phyloP scores from a whole-genome alignment of 1,139 yeast species.

The Candida smagusa region DNA sequence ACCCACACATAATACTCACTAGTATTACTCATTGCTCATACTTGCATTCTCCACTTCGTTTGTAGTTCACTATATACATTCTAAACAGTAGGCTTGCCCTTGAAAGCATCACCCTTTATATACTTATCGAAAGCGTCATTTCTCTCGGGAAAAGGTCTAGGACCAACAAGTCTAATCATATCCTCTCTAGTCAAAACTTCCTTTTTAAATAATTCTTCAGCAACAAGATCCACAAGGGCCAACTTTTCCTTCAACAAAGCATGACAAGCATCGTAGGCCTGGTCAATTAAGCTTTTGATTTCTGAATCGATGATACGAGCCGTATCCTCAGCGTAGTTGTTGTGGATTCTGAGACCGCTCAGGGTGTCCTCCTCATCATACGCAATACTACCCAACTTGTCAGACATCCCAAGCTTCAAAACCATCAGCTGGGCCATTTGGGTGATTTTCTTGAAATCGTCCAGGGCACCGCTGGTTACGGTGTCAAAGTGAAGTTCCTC shows the following conservation, averaged over 20 bases:
- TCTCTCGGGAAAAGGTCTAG: conserved; percentile 72
- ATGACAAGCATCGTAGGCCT: conserved; percentile 50
- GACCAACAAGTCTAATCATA: conserved; percentile 70
- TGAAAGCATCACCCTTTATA: conserved; percentile 45
- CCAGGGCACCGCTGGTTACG: conserved; percentile 81
- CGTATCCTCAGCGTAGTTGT: conserved; percentile 69
- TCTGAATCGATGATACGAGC: conserved; percentile 65
- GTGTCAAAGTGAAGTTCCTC: conserved; percentile 74
- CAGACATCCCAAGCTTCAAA: conserved; percentile 72
- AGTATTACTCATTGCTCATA: neutral
- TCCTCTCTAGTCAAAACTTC: conserved; percentile 81
- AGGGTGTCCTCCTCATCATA: conserved; percentile 44
- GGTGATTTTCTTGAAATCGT: conserved; percentile 77
- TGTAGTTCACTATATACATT: too few species aligned
- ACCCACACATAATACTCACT: neutral
- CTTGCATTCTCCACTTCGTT: too few species aligned
- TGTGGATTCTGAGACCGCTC: conserved; percentile 54
- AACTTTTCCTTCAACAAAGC: conserved; percentile 54
- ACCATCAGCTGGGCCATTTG: conserved; percentile 79
- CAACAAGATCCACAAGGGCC: conserved; percentile 64
- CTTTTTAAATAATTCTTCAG: conserved; percentile 61
- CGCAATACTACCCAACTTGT: conserved; percentile 59
- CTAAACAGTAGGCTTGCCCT: conserved; percentile 11
- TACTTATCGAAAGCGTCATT: conserved; percentile 82
- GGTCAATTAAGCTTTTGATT: conserved; percentile 58